Base-by-base conservation (phyloP, 2,329 filamentous ascomycete species). In the Huntiella bhutanensis region DNA sequence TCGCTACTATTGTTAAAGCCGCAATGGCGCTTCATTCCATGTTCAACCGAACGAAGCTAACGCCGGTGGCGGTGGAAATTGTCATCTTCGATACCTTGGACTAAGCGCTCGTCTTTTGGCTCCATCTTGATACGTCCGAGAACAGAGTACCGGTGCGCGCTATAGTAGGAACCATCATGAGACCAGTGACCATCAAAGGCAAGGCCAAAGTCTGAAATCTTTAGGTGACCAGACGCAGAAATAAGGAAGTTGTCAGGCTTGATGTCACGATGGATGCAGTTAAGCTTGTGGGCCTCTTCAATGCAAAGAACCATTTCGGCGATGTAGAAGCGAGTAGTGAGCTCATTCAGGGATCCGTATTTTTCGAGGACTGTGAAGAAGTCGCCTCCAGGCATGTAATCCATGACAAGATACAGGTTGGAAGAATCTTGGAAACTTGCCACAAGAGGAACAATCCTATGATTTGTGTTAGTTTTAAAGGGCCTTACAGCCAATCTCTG, bases 221-320 rank as follows among this genome's bases (percentile, higher is more conserved):
- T 95, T 49, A 96, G 62, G 59, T 98, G 91, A 0, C 91, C 87
- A 13, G 82, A 81, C 0, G 82, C 73, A 6, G 82, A 83, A 55
- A 96, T 86, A 28, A 96, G 70, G 56, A 98, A 96, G 56, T 98
- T 98, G 66, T 96, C 88, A 0, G 88, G 91, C 60, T 98, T 98
- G 58, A 96, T 75, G 60, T 96, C 91, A 13, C 88, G 80, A 59
- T 98, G 91, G 41, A 98, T 94, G 70, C 86, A 95, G 43, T 74
- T 74, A 54, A 95, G 74, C 10, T 75, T 74, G 65, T 96, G 88
- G 0, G 84, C 82, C 60, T 94, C 88, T 61, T 96, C 87, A 17
- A 98, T 80, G 55, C 86, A 93, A 4, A 95, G 66, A 45, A 96
- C 81, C 86, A 96, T 96, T 63, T 98, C 87, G 1, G 88, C 86